Conservation (phyloP, 768 basidiomycete species). For the Paxillus ammoniavirescens region DNA sequence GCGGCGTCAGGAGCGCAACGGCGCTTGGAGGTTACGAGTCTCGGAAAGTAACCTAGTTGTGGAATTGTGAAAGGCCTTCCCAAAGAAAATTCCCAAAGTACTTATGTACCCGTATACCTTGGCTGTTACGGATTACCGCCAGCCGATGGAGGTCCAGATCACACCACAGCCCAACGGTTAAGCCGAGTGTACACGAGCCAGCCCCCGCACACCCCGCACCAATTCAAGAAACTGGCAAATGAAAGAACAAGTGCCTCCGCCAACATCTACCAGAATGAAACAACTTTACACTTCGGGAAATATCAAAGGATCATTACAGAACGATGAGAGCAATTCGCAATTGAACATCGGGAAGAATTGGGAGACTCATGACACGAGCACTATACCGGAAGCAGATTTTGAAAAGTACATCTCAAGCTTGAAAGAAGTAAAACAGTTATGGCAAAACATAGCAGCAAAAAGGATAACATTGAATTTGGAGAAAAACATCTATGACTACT, state of each 20-base stretch:
- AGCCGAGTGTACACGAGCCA: background rate
- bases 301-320: background rate
- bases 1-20: background rate
- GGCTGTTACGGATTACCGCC: background rate
- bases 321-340: background rate
- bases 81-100: background rate
- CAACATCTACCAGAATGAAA: background rate
- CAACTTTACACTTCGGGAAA: background rate
- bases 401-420: no score
- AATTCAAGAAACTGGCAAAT: background rate
- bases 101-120: background rate
- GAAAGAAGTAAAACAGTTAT: no score
- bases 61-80: background rate
- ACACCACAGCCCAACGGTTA: slow-evolving; percentile 12
- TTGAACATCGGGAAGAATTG: background rate
- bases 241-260: no score
- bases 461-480: background rate
- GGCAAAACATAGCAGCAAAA: no score
- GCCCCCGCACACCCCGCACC: slow-evolving; percentile 20
- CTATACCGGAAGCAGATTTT: no score
- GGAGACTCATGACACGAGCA: no score
- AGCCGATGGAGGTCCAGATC: background rate
- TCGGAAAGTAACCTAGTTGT: background rate
- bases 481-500: background rate
- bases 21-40: background rate